Conservation (phyloP, 208 protist species). For the Leishmania braziliensis region DNA sequence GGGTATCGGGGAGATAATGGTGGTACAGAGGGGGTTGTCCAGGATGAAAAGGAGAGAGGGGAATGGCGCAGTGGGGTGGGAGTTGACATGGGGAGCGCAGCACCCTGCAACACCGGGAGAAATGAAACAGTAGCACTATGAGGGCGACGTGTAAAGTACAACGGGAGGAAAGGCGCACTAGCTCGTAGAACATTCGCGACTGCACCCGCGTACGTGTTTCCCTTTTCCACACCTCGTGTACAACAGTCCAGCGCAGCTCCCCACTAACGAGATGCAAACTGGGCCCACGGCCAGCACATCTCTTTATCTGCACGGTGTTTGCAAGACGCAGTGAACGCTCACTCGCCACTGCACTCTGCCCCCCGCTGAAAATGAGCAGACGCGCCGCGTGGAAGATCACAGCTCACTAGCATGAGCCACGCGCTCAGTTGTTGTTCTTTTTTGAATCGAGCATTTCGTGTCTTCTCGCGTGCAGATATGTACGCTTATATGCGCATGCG, state of each 20-base stretch:
- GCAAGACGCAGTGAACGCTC: background rate
- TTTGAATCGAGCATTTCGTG: background rate
- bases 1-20: background rate
- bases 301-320: background rate
- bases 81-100: background rate
- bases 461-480: background rate
- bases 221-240: background rate
- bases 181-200: background rate
- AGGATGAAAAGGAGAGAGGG: constrained; percentile 8
- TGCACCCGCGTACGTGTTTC: background rate
- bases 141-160: background rate
- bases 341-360: background rate
- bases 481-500: background rate
- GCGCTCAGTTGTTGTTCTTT: background rate
- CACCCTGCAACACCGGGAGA: background rate
- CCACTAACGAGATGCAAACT: background rate
- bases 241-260: background rate
- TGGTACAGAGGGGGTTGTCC: background rate
- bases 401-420: background rate
- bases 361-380: no score
- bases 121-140: background rate
- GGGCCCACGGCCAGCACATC: background rate
- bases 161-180: background rate
- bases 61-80: background rate
- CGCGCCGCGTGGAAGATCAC: no score